These are phyloP conservation scores for Psilocybe cubensis DNA, from an alignment of 768 basidiomycete genomes.

Conservation along the genomic window DNA sequence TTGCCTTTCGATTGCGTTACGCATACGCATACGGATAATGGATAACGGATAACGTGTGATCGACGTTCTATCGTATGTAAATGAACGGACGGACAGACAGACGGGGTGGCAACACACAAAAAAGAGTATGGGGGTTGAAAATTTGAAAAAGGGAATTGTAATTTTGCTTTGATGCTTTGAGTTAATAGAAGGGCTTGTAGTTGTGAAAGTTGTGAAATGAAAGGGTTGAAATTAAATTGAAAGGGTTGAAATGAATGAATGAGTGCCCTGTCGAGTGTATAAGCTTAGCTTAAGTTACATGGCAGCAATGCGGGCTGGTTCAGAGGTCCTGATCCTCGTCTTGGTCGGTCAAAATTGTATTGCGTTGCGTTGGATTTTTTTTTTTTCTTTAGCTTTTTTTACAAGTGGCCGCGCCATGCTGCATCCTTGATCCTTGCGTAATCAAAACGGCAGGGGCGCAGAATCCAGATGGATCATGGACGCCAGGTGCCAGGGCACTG, in stretches of 20 bases:
- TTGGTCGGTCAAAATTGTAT: no score
- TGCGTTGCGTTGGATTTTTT: no score
- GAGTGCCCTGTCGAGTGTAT: neutral
- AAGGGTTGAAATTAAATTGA: no score
- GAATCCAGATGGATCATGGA: no score
- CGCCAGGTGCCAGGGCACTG: no score
- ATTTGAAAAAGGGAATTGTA: neutral
- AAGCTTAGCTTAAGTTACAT: neutral
- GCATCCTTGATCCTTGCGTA: constrained; percentile 3
- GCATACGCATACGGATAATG: neutral
- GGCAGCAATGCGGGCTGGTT: no score
- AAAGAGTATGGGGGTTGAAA: no score
- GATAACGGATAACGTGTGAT: neutral
- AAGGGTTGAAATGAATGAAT: no score
- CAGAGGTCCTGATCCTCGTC: no score
- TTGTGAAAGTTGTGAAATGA: neutral
- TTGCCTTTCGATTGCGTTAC: no score
- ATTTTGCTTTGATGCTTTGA: neutral
- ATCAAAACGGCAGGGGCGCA: neutral
- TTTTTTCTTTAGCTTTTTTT: no score
- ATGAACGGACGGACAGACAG: neutral
- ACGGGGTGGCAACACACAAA: no score
- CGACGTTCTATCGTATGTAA: neutral
- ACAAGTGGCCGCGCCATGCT: constrained; percentile 13
- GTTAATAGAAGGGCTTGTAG: neutral